phyloP scores from a whole-genome alignment of 2,329 filamentous ascomycete genomes.

The Alternaria dauci region DNA sequence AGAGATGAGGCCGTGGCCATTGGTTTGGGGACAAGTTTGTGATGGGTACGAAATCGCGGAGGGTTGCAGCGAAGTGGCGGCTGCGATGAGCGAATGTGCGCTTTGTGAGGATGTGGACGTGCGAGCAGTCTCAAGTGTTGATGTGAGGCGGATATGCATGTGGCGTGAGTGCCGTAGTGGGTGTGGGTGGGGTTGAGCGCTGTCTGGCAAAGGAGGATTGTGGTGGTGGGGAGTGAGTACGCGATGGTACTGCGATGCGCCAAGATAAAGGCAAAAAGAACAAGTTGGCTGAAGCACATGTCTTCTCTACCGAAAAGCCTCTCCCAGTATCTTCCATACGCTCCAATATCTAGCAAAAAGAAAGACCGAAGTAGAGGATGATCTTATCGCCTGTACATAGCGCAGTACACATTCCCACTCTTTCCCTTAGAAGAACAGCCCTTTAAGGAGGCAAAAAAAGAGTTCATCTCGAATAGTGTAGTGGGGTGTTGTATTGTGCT shows the following conservation, averaged over 20 bases:
- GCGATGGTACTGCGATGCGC: neutral
- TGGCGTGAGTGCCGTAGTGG: too few species aligned
- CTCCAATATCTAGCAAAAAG: neutral
- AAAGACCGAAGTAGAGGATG: neutral
- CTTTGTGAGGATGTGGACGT: too few species aligned
- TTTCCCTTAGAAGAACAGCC: neutral
- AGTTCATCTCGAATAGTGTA: neutral
- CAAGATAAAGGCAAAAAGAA: neutral
- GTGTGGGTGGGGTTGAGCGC: too few species aligned
- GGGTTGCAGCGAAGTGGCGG: too few species aligned
- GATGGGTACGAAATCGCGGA: rapidly evolving
- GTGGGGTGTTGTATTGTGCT: neutral
- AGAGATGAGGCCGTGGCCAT: too few species aligned
- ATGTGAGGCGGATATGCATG: rapidly evolving
- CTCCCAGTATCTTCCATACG: neutral
- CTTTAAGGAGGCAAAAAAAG: neutral
- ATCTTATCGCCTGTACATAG: neutral
- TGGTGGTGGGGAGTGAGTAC: neutral
- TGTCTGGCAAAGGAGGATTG: neutral
- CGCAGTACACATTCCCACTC: rapidly evolving
- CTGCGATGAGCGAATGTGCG: too few species aligned
- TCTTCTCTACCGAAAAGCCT: too few species aligned
- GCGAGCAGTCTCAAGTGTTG: too few species aligned
- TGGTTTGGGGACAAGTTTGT: too few species aligned
- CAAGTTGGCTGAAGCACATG: neutral